Conservation (phyloP, 202 grass and related monocot species). For the Schoenoplectus triqueter region DNA sequence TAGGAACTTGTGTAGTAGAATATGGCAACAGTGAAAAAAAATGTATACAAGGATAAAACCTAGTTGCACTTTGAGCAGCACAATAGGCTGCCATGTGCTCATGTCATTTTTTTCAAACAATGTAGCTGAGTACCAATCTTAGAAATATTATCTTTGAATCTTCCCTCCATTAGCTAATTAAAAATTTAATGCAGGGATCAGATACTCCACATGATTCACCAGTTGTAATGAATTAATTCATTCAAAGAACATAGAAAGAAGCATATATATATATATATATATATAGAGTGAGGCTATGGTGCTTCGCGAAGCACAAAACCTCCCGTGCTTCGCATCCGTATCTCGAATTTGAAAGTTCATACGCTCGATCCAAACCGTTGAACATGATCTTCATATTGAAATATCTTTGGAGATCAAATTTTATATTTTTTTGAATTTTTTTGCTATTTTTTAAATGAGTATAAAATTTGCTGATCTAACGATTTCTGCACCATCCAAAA, state of each 20-base stretch:
- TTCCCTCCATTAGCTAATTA: background rate
- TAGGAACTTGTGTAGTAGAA: background rate
- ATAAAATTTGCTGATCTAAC: too few relatives aligned
- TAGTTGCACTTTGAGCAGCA: background rate
- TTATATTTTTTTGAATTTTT: too few relatives aligned
- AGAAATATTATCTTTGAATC: background rate
- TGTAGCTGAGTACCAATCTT: background rate
- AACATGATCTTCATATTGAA: too few relatives aligned
- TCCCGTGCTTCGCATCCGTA: too few relatives aligned
- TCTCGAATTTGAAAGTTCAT: too few relatives aligned
- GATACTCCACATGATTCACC: background rate
- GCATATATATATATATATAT: background rate
- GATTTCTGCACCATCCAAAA: too few relatives aligned
- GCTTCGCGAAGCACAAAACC: too few relatives aligned
- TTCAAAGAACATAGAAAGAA: background rate
- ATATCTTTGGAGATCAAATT: too few relatives aligned
- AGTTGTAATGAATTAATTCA: background rate
- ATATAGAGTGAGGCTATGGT: too few relatives aligned
- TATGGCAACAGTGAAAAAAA: constrained; percentile 12
- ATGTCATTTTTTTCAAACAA: background rate
- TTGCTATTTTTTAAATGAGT: too few relatives aligned
- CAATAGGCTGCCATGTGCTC: background rate
- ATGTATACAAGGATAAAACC: background rate
- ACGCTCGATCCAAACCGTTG: too few relatives aligned
- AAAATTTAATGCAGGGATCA: background rate